Percentiles rank a stretch among this genome's conserved stretches.
These are phyloP conservation scores for Closterium sp. DNA, from an alignment of 139 green algal species.

Conservation along the genomic window DNA sequence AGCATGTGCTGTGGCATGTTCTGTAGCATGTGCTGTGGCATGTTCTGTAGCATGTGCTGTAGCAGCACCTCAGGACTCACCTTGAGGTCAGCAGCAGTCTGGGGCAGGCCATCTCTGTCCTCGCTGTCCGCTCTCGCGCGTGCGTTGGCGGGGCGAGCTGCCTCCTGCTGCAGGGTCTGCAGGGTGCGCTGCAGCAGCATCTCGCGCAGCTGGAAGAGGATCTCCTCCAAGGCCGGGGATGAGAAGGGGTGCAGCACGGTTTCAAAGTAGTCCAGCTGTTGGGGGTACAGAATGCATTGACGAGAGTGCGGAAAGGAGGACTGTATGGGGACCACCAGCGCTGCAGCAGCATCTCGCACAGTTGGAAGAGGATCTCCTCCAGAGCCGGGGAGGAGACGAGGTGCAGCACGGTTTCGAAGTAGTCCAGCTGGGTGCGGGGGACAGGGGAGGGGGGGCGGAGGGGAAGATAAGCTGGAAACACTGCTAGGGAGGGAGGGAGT, in stretches of 20 bases:
- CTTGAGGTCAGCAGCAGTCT: constrained; percentile 18
- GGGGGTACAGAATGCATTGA: too few species aligned
- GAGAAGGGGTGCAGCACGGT: not conserved
- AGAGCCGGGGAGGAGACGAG: not conserved
- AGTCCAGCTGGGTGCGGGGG: not conserved
- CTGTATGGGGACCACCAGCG: too few species aligned
- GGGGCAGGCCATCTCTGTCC: not conserved
- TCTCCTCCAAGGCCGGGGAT: constrained; percentile 12
- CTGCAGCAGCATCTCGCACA: constrained; percentile 23
- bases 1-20: too few species aligned
- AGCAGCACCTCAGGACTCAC: not conserved
- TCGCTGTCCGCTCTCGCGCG: not conserved
- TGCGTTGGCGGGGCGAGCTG: not conserved
- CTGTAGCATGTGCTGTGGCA: too few species aligned
- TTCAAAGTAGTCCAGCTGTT: constrained; percentile 5
- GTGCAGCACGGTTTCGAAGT: too few species aligned
- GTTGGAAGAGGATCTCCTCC: constrained; percentile 16
- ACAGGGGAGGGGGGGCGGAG: not conserved
- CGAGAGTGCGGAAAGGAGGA: too few species aligned
- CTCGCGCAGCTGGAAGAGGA: constrained; percentile 30
- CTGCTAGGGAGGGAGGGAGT: too few species aligned
- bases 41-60: too few species aligned
- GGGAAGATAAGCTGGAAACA: too few species aligned
- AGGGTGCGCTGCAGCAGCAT: constrained; percentile 17
- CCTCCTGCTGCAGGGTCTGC: constrained; percentile 6